Evolutionary conservation across 2,329 filamentous ascomycete species (phyloP).

Genomic region (Clarireedia paspali): DNA sequence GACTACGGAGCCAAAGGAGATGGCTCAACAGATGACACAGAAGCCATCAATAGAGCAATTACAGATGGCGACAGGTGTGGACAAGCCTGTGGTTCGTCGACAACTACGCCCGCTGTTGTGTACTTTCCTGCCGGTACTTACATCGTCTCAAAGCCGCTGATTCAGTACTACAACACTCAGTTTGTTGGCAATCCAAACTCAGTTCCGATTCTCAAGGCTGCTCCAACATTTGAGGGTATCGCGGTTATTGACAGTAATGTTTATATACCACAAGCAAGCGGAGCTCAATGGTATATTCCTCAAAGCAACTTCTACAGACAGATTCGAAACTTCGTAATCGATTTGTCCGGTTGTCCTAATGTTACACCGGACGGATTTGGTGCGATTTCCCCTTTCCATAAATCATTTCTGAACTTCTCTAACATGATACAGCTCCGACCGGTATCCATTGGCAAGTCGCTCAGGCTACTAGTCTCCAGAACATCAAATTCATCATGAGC

Average conservation of each 20-base stretch:
- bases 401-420: no score
- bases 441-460: conserved; percentile 44
- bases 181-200: conserved; percentile 24
- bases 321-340: conserved; percentile 56
- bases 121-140: conserved; percentile 22
- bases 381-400: no score
- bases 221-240: conserved; percentile 62
- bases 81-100: conserved; percentile 31
- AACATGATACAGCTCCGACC: conserved; percentile 30
- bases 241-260: conserved; percentile 70
- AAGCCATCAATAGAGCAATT: conserved; percentile 60
- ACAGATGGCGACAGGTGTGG: conserved; percentile 11
- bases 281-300: conserved; percentile 27
- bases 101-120: conserved; percentile 36
- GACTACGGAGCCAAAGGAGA: conserved; percentile 12
- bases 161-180: conserved; percentile 22
- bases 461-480: conserved; percentile 50
- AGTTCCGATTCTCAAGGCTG: conserved; percentile 66
- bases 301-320: conserved; percentile 53
- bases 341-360: conserved; percentile 31
- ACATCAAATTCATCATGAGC: conserved; percentile 48
- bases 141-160: conserved; percentile 19
- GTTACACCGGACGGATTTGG: no score
- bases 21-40: conserved; percentile 14
- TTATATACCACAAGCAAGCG: conserved; percentile 40